These are phyloP conservation scores for Mycosphaerella sp. DNA, from an alignment of 2,329 filamentous ascomycete species.

Conservation along the genomic window DNA sequence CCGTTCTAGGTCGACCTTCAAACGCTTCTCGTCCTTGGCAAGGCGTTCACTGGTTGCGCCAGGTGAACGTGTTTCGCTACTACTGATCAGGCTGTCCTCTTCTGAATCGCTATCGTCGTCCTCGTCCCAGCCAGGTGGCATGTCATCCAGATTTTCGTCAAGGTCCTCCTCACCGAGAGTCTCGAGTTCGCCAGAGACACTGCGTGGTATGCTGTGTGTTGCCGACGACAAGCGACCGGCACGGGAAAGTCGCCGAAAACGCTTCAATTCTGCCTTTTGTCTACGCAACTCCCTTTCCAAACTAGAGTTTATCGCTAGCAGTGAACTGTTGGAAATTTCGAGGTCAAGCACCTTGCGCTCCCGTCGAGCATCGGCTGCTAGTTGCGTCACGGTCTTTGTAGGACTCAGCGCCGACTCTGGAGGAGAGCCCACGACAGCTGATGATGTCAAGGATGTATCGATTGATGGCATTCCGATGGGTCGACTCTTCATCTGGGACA, in stretches of 20 bases:
- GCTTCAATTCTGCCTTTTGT: conserved; percentile 78
- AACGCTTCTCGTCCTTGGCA: conserved; percentile 70
- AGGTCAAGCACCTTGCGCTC: conserved; percentile 94
- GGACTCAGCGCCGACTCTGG: conserved; percentile 30
- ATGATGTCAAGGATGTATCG: conserved; percentile 26
- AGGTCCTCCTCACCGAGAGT: conserved; percentile 34
- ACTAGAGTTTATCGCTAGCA: conserved; percentile 90
- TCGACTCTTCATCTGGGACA: conserved; percentile 18
- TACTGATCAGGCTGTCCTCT: conserved; percentile 30
- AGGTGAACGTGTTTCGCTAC: conserved; percentile 28
- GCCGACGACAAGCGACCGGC: conserved; percentile 65
- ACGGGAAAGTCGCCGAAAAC: conserved; percentile 78
- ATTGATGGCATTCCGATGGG: conserved; percentile 23
- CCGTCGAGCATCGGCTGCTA: conserved; percentile 79
- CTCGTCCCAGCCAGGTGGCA: conserved; percentile 31
- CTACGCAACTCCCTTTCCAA: conserved; percentile 87
- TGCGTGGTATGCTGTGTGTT: conserved; percentile 31
- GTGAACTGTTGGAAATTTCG: conserved; percentile 91
- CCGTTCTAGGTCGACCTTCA: conserved; percentile 79
- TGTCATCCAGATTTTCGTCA: conserved; percentile 15
- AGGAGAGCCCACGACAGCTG: conserved; percentile 11
- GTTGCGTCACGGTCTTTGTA: conserved; percentile 57
- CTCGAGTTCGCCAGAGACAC: conserved; percentile 30
- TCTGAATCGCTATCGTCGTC: conserved; percentile 29
- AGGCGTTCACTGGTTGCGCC: conserved; percentile 48